Evolutionary conservation across 1,139 yeast genomes (phyloP).

Genomic region (Candida glucosophila): DNA sequence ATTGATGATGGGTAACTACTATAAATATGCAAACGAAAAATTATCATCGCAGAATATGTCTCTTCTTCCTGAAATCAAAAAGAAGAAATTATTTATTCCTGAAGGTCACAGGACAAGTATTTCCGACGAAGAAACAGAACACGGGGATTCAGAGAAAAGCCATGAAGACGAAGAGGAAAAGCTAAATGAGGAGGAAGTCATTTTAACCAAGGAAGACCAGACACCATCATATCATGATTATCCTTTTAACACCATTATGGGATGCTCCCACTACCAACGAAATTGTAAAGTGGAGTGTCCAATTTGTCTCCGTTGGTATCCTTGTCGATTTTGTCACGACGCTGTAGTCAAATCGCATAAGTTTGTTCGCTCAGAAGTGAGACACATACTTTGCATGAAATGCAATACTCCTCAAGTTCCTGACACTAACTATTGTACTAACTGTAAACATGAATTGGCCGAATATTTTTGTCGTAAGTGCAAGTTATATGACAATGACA

Average conservation of each 20-base stretch:
- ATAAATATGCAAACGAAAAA: conserved; percentile 34
- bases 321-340: conserved; percentile 87
- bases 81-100: conserved; percentile 2
- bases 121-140: conserved; percentile 2
- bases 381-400: conserved; percentile 70
- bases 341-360: conserved; percentile 45
- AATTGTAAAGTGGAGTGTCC: conserved; percentile 82
- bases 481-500: conserved; percentile 77
- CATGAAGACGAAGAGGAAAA: conserved; percentile 9
- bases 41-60: conserved; percentile 11
- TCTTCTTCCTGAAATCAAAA: conserved; percentile 7
- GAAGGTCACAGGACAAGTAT: conserved; percentile 1
- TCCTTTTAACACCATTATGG: conserved; percentile 33
- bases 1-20: conserved; percentile 69
- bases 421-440: conserved; percentile 50
- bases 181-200: conserved; percentile 21
- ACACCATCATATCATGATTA: conserved; percentile 41
- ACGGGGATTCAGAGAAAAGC: background rate
- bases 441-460: conserved; percentile 62
- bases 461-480: conserved; percentile 72
- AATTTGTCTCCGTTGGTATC: conserved; percentile 62
- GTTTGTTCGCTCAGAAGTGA: conserved; percentile 54
- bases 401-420: conserved; percentile 75
- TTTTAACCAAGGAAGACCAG: conserved; percentile 41
- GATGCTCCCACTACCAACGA: conserved; percentile 79